Percentiles rank a stretch among this genome's conserved stretches.
Conservation (phyloP, 345 rosid genomes). For the Xanthoceras sorbifolium region DNA sequence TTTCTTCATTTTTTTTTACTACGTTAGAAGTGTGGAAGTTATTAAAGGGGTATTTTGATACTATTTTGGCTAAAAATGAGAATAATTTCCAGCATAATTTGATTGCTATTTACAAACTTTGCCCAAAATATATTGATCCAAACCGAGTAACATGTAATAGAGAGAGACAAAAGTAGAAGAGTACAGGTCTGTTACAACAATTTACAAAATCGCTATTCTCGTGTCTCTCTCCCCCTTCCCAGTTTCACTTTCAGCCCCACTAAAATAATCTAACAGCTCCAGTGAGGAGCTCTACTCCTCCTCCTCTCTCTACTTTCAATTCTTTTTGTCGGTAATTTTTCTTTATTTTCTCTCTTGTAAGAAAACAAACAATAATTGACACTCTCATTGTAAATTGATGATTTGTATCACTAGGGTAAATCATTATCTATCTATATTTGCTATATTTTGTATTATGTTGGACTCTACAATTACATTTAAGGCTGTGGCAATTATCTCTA, state of each 20-base stretch:
- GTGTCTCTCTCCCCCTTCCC: neutral
- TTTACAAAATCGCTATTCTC: neutral
- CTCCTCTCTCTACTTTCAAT: neutral
- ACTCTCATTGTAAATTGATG: neutral
- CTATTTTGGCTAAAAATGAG: too few species aligned
- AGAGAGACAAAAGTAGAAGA: neutral
- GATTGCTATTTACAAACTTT: too few species aligned
- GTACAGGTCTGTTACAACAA: neutral
- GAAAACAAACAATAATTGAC: neutral
- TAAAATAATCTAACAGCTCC: neutral
- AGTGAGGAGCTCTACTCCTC: neutral
- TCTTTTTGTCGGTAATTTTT: neutral
- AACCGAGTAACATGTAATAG: too few species aligned
- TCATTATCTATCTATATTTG: conserved; percentile 8
- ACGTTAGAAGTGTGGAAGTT: too few species aligned
- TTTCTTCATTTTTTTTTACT: too few species aligned
- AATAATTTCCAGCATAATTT: too few species aligned
- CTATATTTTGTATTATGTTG: conserved; percentile 8
- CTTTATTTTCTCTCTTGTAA: neutral
- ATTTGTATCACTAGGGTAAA: neutral
- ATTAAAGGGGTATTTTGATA: too few species aligned
- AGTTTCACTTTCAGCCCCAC: neutral
- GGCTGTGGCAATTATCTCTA: conserved; percentile 2
- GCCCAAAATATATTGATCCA: too few species aligned
- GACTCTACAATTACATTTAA: conserved; percentile 9